Evolutionary conservation across 2,329 filamentous ascomycete species (phyloP), one percentile per base, ranked within the genome.

Genomic region (Bipolaris bicolor): DNA sequence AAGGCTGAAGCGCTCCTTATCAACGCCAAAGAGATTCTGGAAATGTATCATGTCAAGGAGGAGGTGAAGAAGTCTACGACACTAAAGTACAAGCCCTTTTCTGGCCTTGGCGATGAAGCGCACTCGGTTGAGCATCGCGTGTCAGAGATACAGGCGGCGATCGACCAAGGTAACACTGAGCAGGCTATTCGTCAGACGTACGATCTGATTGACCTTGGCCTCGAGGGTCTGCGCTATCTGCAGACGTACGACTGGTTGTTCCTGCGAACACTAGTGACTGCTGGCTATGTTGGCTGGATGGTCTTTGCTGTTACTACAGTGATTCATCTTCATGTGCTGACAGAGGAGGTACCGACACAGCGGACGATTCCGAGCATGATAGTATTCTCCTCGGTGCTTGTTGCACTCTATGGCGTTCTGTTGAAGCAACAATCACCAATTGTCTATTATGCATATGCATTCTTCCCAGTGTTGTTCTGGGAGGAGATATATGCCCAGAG

Each of bases 211-310:
- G 84, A 89, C 57, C 79, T 91, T 49, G 89, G 87, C 1, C 83
- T 99, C 1, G 85, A 92, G 60, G 95, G 95, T 7, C 80, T 99
- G 58, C 86, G 95, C 49, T 99, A 99, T 74, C 83, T 99, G 24
- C 95, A 99, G 77, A 99, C 93, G 0, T 99, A 99, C 70, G 95
- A 99, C 79, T 99, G 95, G 95, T 83, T 99, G 2, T 99, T 99
- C 78, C 80, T 99, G 34, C 85, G 95, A 58, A 90, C 91, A 1
- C 82, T 99, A 48, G 90, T 99, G 58, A 97, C 95, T 1, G 74
- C 90, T 11, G 95, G 95, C 16, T 99, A 98, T 70, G 79, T 98
- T 7, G 95, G 95, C 18, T 99, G 94, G 94, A 96, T 98, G 71
- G 89, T 90, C 1, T 99, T 93, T 76, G 92, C 93, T 1, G 81